Base-by-base conservation (phyloP, 1,139 yeast species). In the Hyphopichia fennica region DNA sequence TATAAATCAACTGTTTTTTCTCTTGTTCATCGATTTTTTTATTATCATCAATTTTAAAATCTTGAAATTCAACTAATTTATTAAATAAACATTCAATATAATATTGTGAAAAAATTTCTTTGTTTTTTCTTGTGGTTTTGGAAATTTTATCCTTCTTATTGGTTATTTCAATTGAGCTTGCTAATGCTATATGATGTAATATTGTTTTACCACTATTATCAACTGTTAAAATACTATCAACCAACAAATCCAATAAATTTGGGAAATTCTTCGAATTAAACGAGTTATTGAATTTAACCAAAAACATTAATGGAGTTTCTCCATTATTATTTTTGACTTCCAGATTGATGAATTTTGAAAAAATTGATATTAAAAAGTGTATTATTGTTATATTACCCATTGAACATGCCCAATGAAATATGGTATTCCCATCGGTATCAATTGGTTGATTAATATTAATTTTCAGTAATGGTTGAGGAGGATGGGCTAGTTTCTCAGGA, bases 341-440 rank as follows among this genome's bases (percentile, higher is more conserved):
- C 15, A 95, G 89, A 34, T 87, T 69, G 8, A 87, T 74, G 38
- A 54, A 53, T 19, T 45, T 52, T 15, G 65, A 63, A 44, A 72
- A 71, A n/a, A 65, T 67, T n/a, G 56, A 54, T 7, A 91, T 77
- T 30, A 95, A 69, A 44, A 88, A 89, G 44, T 79, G 79, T 4
- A 90, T 93, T 45, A 91, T 72, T 2, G 82, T 71, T 4, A 84
- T 67, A 47, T 89, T 82, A 0, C 96, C 98, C 65, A 95, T 75
- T 0, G 97, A 89, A 27, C 98, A 84, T 1, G 97, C 96, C 96
- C 98, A 88, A 62, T 95, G 99, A 45, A 95, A 73, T 1, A 96
- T 90, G 0, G 96, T 85, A 57, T 93, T 95, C 0, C 98, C 98
- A 44, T 86, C 82, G 52, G 87, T 95, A 62, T 95, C 99, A 38